A percentile compares a stretch with the other conserved stretches of the same genome.
These are phyloP conservation scores for Hypocrella siamensis DNA, from an alignment of 2,329 filamentous ascomycete genomes.

Conservation along the genomic window DNA sequence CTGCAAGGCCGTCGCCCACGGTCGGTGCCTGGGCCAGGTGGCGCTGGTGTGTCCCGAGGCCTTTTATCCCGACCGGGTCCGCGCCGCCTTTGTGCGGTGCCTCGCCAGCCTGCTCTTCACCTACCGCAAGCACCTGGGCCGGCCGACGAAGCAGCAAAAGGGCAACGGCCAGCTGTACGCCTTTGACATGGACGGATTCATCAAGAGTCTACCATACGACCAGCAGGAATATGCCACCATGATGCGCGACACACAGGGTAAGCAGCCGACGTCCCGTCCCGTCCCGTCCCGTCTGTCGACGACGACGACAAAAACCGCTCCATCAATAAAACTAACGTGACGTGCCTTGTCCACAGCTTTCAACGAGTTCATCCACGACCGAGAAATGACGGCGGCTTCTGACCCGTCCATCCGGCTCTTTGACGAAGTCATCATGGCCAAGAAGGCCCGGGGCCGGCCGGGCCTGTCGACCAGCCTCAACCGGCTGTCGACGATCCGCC, in stretches of 20 bases:
- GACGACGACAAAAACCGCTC: slow-evolving; percentile 1
- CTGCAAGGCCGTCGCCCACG: slow-evolving; percentile 42
- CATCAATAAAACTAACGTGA: background rate
- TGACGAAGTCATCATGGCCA: slow-evolving; percentile 71
- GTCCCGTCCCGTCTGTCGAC: background rate
- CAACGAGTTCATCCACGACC: slow-evolving; percentile 74
- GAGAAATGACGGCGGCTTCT: slow-evolving; percentile 48
- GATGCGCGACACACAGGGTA: slow-evolving; percentile 54
- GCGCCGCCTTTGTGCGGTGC: slow-evolving; percentile 49
- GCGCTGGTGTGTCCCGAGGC: slow-evolving; percentile 48
- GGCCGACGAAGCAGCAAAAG: slow-evolving; percentile 45
- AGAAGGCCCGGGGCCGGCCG: slow-evolving; percentile 50
- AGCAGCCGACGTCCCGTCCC: slow-evolving; percentile 6
- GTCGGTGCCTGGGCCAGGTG: slow-evolving; percentile 44
- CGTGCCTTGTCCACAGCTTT: slow-evolving; percentile 24
- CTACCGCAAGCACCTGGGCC: slow-evolving; percentile 46
- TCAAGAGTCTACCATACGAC: slow-evolving; percentile 48
- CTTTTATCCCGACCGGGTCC: slow-evolving; percentile 45
- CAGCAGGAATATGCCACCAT: slow-evolving; percentile 48
- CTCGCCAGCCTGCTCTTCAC: slow-evolving; percentile 51
- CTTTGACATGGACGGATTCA: slow-evolving; percentile 51
- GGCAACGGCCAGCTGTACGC: slow-evolving; percentile 42
- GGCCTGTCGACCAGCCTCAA: slow-evolving; percentile 50
- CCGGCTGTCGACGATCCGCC: slow-evolving; percentile 42
- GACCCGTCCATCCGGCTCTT: slow-evolving; percentile 60